Evolutionary conservation across 805 yeast genomes (phyloP).

Genomic region (Zygoascus flipseniorum): DNA sequence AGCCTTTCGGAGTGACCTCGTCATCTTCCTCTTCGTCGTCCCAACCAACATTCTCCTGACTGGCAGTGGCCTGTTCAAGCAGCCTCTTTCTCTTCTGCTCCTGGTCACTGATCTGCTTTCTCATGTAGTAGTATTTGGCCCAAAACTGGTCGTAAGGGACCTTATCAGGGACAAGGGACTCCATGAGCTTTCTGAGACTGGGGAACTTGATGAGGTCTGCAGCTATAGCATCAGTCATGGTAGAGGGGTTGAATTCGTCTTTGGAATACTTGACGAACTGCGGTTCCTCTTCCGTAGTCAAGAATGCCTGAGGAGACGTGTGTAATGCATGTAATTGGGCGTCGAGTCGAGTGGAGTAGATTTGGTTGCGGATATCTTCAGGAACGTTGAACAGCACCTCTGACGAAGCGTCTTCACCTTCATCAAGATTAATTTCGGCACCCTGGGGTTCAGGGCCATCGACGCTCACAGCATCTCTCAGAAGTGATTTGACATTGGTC

Average conservation of each 20-base stretch:
- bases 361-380: constrained; percentile 30
- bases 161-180: constrained; percentile 56
- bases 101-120: constrained; percentile 44
- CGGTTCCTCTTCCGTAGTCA: constrained; percentile 27
- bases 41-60: constrained; percentile 32
- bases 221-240: constrained; percentile 44
- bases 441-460: constrained; percentile 14
- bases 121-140: constrained; percentile 57
- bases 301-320: constrained; percentile 39
- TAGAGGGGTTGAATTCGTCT: constrained; percentile 35
- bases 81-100: constrained; percentile 61
- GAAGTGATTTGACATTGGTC: constrained; percentile 34
- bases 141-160: constrained; percentile 60
- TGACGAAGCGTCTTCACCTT: constrained; percentile 29
- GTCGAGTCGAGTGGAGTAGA: constrained; percentile 48
- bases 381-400: constrained; percentile 39
- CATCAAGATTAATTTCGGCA: constrained; percentile 13
- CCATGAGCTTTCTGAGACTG: constrained; percentile 47
- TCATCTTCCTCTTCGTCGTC: constrained; percentile 35
- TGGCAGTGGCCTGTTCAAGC: constrained; percentile 35
- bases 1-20: constrained; percentile 8
- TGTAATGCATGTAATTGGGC: constrained; percentile 52
- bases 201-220: constrained; percentile 40
- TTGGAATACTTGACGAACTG: constrained; percentile 30
- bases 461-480: constrained; percentile 34